Evolutionary conservation across 306 rosid genomes (phyloP), one percentile per base, ranked within the genome.

Genomic region (Mimosa bimucronata): DNA sequence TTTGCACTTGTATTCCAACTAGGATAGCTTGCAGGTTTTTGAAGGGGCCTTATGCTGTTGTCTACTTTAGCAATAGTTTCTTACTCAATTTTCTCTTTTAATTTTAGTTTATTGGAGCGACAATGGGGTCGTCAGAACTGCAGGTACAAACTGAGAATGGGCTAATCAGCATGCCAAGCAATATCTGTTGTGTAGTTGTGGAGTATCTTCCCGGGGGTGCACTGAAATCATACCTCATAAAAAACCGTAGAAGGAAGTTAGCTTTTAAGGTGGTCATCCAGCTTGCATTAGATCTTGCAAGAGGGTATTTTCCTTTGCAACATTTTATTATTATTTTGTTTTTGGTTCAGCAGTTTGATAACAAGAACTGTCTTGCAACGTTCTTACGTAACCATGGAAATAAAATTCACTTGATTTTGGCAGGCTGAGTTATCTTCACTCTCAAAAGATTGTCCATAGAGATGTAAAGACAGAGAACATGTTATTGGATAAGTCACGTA

Each of bases 391-490:
- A 73, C 61, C 7, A 67, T 80, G 87, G 31, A 72, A 68, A 80
- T 55, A 65, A 16, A 78, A 75, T 76, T 68, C 50, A 34, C 76
- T 70, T 57, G 83, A 71, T 69, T 84, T 87, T 85, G 81, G 81
- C 85, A 95, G 98, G 86, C 78, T 95, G 87, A 92, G 97, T 77
- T 95, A 95, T 81, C 96, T 95, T 68, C 98, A 95, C 85, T 90
- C 98, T 9, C 92, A 95, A 85, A 95, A 92, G 88, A 95, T 95
- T 77, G 98, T 95, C 72, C 98, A 95, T 76, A 88, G 98, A 88
- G 98, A 95, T 76, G 98, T 95, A 34, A 95, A 95, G 92, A 95
- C 98, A 21, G 98, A 95, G 83, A 95, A 95, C 87, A 95, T 95
- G 98, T 86, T 95, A 57, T 77, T 95, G 82, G 98, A 95, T 79